phyloP scores from a whole-genome alignment of 768 basidiomycete genomes.

The Termitomyces sp. region DNA sequence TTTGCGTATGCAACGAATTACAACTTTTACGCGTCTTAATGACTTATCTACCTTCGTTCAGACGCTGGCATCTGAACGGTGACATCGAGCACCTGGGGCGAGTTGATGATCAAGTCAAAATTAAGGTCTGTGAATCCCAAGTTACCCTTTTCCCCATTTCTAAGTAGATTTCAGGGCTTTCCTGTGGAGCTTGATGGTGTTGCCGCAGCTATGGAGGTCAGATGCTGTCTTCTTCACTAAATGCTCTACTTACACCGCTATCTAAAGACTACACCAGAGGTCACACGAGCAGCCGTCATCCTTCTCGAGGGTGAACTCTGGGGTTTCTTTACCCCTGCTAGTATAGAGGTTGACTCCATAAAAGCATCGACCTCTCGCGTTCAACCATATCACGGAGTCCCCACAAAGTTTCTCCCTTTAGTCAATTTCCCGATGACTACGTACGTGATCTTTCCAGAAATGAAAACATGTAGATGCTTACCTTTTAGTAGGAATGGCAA shows the following conservation, averaged over 20 bases:
- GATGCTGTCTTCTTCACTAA: background rate
- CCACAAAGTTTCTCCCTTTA: conserved; percentile 39
- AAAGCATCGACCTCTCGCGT: conserved; percentile 42
- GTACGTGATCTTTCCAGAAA: conserved; percentile 26
- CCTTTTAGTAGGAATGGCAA: conserved; percentile 39
- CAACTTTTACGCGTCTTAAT: background rate
- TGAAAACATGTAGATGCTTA: background rate
- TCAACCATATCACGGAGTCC: conserved; percentile 59
- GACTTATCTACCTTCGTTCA: conserved; percentile 12
- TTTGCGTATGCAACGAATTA: conserved; percentile 33
- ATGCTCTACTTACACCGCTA: background rate
- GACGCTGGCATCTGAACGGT: conserved; percentile 49
- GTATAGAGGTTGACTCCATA: conserved; percentile 33
- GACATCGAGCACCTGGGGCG: conserved; percentile 55
- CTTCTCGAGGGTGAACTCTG: conserved; percentile 51
- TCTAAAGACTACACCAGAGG: background rate
- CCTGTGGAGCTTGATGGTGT: conserved; percentile 61
- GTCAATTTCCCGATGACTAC: conserved; percentile 47
- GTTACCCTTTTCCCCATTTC: background rate
- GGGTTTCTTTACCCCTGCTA: conserved; percentile 49
- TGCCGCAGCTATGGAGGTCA: conserved; percentile 53
- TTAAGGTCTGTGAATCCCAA: conserved; percentile 37
- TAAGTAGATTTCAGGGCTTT: conserved; percentile 41
- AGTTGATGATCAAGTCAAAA: conserved; percentile 59
- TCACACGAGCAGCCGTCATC: conserved; percentile 46